Conservation (phyloP, 148 eudicot species). For the Chenopodium formosanum region DNA sequence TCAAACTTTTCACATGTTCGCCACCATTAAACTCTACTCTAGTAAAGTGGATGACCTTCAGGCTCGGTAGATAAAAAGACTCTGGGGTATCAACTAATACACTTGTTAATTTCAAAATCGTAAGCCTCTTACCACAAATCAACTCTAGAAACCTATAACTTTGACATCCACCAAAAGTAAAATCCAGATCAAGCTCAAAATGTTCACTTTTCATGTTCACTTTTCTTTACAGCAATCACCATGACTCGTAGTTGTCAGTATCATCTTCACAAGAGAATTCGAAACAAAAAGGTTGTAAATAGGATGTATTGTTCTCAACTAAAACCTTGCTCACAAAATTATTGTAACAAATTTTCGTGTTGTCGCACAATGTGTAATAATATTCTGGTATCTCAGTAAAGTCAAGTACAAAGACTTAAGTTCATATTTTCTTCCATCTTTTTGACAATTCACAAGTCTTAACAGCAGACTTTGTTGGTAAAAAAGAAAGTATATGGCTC, state of each 20-base stretch:
- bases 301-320: background rate
- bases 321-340: conserved; percentile 15
- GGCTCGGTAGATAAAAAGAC: background rate
- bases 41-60: background rate
- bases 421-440: conserved; percentile 15
- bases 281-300: background rate
- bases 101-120: background rate
- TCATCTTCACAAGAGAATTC: background rate
- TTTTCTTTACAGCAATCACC: background rate
- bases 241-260: background rate
- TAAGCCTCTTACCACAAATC: background rate
- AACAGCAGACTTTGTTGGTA: background rate
- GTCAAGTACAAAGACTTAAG: conserved; percentile 4
- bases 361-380: background rate
- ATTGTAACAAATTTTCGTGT: background rate
- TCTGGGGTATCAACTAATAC: too few relatives aligned
- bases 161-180: too few relatives aligned
- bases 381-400: background rate
- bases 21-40: too few relatives aligned
- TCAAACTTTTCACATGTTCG: background rate
- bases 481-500: conserved; percentile 5
- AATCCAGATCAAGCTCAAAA: background rate
- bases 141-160: too few relatives aligned
- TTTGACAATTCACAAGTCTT: conserved; percentile 7
- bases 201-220: background rate